A percentile compares a stretch with the other conserved stretches of the same genome.
phyloP scores from a whole-genome alignment of 257 asterid species.

The Solanum verrucosum region DNA sequence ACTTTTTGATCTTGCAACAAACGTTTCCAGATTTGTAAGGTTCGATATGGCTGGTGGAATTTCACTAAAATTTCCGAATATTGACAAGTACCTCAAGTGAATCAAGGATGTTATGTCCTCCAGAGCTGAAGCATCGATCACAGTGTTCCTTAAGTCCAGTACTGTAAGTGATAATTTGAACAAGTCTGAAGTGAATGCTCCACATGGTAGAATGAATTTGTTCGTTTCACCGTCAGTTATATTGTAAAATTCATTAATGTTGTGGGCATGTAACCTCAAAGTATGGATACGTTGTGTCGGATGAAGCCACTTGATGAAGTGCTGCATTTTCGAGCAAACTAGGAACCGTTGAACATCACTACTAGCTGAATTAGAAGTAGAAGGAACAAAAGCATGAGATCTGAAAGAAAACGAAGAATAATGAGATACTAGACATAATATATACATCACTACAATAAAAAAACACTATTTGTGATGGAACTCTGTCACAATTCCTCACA shows the following conservation, averaged over 20 bases:
- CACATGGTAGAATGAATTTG: neutral
- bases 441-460: neutral
- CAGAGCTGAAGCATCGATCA: neutral
- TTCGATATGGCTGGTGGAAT: neutral
- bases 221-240: neutral
- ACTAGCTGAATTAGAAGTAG: neutral
- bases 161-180: neutral
- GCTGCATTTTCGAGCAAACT: neutral
- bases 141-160: neutral
- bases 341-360: neutral
- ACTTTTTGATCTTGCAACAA: neutral
- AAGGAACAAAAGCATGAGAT: neutral
- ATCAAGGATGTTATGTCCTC: neutral
- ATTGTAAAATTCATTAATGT: neutral
- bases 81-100: neutral
- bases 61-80: neutral
- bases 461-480: neutral
- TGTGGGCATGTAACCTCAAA: neutral
- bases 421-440: neutral
- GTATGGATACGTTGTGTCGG: neutral
- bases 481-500: neutral
- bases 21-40: neutral
- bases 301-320: neutral
- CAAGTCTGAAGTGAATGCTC: neutral
- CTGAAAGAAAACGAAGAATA: neutral